Percentiles rank a stretch among this genome's conserved stretches.
Conservation (phyloP, 2,329 filamentous ascomycete species). For the Talaromyces sp. region DNA sequence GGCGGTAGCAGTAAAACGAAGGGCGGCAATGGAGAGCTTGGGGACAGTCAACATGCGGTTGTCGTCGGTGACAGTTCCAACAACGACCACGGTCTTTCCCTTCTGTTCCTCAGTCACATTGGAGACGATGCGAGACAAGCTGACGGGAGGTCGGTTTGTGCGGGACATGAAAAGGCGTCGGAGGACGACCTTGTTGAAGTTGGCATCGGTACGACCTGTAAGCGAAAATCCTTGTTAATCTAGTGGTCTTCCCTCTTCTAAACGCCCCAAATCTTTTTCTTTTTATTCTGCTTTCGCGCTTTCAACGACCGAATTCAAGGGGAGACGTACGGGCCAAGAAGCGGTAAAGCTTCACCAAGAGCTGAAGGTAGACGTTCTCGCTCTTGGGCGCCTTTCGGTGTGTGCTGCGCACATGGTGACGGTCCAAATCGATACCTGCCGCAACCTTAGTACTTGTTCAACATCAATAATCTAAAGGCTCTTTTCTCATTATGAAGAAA, state of each 20-base stretch:
- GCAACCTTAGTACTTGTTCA: neutral
- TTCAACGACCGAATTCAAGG: slow-evolving; percentile 8
- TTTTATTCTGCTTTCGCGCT: neutral
- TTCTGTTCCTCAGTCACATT: slow-evolving; percentile 55
- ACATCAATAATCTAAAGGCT: neutral
- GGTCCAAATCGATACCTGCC: slow-evolving; percentile 54
- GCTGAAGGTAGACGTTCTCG: slow-evolving; percentile 95
- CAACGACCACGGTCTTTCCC: slow-evolving; percentile 80
- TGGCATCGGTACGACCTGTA: slow-evolving; percentile 85
- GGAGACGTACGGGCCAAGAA: slow-evolving; percentile 74
- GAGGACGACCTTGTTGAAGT: slow-evolving; percentile 98
- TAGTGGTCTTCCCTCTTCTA: neutral
- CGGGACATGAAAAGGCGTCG: slow-evolving; percentile 97
- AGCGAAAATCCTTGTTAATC: slow-evolving; percentile 3
- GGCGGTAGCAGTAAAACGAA: slow-evolving; percentile 94
- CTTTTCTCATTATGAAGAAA: neutral
- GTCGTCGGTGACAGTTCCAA: slow-evolving; percentile 96
- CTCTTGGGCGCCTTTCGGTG: slow-evolving; percentile 96
- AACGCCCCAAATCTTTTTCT: neutral
- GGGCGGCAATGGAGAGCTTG: slow-evolving; percentile 88
- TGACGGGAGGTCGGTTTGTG: slow-evolving; percentile 95
- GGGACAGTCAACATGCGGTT: slow-evolving; percentile 86
- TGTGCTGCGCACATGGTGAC: slow-evolving; percentile 59
- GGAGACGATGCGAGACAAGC: slow-evolving; percentile 79
- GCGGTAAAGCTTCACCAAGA: slow-evolving; percentile 97